Evolutionary conservation across 768 basidiomycete genomes (phyloP), one percentile per base, ranked within the genome.

Genomic region (Macrolepiota albuminosa): DNA sequence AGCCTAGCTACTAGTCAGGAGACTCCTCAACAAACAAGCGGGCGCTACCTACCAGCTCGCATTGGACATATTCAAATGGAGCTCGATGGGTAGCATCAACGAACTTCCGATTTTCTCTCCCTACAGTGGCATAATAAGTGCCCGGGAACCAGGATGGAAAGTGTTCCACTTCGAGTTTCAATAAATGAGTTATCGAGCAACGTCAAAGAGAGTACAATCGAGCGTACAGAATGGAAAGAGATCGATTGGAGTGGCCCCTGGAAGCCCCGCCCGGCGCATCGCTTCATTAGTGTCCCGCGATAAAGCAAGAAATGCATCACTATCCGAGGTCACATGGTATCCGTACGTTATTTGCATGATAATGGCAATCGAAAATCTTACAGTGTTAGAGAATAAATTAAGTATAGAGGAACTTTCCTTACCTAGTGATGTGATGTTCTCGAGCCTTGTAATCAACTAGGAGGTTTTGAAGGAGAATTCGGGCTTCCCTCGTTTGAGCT

Each of bases 231-330:
- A 49, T 3, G 72, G 71, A 54, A 70, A 67, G 24, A 63, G 48
- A 31, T 66, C 65, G 16, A 64, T 40, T 16, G 56, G 56, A 2
- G 65, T 66, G 33, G 48, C 57, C 18, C 61, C 63, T 11, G 75
- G 56, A 64, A 72, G 45, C 45, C 66, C 63, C 63, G 69, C 36
- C 60, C 64, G 21, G 54, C 61, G 31, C 54, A 72, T 54, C 57
- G 70, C 58, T n/a, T 69, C 50, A 29, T 69, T 62, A 21, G 72
- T 69, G 26, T 67, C 63, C 39, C 76, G 71, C 7, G 73, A 73
- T 11, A 75, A 61, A 13, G 63, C 53, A n/a, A 83, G 66, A 50
- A 75, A 71, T 2, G 70, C 67, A 57, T 82, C 78, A 14, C 76
- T 71, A 40, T 66, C 60, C 8, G 69, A 69, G 2, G 64, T 61